Evolutionary conservation across 257 asterid genomes (phyloP).

Genomic region (Anisodus acutangulus): DNA sequence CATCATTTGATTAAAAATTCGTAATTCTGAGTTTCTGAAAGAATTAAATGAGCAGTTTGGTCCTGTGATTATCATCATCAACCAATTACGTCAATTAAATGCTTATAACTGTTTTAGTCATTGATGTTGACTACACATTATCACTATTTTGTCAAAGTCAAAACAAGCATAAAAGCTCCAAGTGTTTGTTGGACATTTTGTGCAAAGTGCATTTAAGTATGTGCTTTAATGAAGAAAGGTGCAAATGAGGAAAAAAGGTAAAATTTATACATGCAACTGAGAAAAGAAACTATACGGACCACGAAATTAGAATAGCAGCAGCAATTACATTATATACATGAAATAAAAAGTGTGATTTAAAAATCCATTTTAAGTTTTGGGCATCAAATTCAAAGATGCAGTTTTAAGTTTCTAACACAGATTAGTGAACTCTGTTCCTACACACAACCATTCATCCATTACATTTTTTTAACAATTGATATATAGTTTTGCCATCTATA

Average conservation of each 20-base stretch:
- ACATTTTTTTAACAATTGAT: background rate
- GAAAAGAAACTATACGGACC: background rate
- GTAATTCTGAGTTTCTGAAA: background rate
- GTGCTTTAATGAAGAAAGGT: background rate
- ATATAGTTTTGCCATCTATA: background rate
- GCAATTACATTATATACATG: background rate
- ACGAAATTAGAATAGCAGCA: background rate
- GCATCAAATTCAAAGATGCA: background rate
- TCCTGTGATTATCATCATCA: background rate
- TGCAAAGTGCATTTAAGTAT: background rate
- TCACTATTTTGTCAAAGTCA: background rate
- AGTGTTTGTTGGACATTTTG: background rate
- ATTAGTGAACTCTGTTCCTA: background rate
- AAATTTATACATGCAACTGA: background rate
- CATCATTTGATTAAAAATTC: background rate
- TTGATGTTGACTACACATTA: background rate
- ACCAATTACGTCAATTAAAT: background rate
- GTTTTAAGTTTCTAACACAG: background rate
- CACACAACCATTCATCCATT: background rate
- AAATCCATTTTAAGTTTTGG: background rate
- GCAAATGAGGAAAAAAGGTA: conserved; percentile 18
- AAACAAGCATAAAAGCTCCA: background rate
- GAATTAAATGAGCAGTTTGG: background rate
- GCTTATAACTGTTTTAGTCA: background rate
- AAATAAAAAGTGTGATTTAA: background rate